These are phyloP conservation scores for Monascus purpureus DNA, from an alignment of 495 filamentous ascomycete genomes.

Conservation along the genomic window DNA sequence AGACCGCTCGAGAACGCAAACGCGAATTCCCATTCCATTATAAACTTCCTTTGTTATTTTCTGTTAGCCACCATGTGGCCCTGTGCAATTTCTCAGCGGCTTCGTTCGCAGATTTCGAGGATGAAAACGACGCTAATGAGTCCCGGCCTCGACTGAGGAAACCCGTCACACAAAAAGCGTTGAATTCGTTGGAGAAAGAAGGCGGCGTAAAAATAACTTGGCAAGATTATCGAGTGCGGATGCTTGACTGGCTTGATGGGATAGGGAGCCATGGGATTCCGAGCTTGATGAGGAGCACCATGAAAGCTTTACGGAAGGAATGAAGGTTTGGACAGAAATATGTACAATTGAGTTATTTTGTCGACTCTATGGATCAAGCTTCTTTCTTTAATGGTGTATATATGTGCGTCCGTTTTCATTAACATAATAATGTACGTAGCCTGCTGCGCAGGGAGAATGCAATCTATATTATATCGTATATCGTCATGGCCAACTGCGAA, in stretches of 20 bases:
- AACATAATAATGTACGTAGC: too few species aligned
- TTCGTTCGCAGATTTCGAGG: conserved; percentile 43
- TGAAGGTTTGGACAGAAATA: conserved; percentile 5
- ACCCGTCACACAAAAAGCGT: conserved; percentile 57
- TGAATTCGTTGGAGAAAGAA: conserved; percentile 47
- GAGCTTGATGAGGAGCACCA: conserved; percentile 69
- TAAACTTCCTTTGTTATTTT: conserved; percentile 45
- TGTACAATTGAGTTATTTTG: not conserved
- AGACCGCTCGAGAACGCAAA: conserved; percentile 18
- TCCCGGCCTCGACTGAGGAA: conserved; percentile 48
- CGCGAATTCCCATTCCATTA: conserved; percentile 27
- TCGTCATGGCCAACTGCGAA: too few species aligned
- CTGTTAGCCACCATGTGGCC: conserved; percentile 52
- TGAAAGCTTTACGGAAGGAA: conserved; percentile 50
- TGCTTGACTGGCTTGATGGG: conserved; percentile 54
- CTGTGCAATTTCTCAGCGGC: conserved; percentile 52
- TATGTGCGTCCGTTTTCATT: too few species aligned
- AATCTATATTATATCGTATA: not conserved
- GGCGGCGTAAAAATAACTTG: conserved; percentile 57
- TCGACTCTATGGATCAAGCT: too few species aligned
- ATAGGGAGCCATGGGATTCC: conserved; percentile 52
- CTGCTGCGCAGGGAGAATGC: too few species aligned
- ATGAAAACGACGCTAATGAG: conserved; percentile 42
- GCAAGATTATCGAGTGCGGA: conserved; percentile 62
- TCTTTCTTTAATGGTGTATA: too few species aligned